Evolutionary conservation across 176 grass and related monocot species (phyloP), one percentile per base, ranked within the genome.

Genomic region (Typha latifolia): DNA sequence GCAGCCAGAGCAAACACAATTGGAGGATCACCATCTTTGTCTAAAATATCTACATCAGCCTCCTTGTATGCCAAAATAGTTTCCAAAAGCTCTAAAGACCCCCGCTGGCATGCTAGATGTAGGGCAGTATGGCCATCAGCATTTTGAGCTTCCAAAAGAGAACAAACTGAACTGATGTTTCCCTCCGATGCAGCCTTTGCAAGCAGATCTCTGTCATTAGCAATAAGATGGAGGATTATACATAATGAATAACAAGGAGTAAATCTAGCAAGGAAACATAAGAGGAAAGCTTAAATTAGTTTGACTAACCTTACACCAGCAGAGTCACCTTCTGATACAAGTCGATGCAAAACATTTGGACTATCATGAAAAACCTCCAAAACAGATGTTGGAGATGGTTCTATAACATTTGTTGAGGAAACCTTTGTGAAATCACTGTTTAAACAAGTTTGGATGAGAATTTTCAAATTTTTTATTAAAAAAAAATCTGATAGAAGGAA

Each of bases 1-100:
- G 89, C 84, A 87, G 84, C 81, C 76, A 99, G 76, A 87, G 94
- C 94, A 83, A 83, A 87, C 65, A 99, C 82, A 70, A 99, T 93
- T 70, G 94, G 94, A 69, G 94, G 94, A 47, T 90, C 77, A 55
- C 83, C 89, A 66, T 93, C 86, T 69, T 82, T 93, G 69, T 99
- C 94, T 80, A 93, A 87, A 51, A 93, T 85, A 68, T 93, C 89
- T 47, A 99, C 94, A 83, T 99, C 81, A 47, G 73, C 77, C 70
- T 93, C 84, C 72, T 93, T 81, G 69, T 84, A 99, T 52, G 94
- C 66, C 79, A 99, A 55, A 83, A 99, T 87, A 79, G 81, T 73
- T 80, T 99, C 89, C 64, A 93, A 81, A 37, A 93, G 86, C 71
- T 90, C 94, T 66, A 69, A 84, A 8, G 94, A 99, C 23, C 94